Evolutionary conservation across 345 rosid genomes (phyloP).

Genomic region (Conringia planisiliqua): DNA sequence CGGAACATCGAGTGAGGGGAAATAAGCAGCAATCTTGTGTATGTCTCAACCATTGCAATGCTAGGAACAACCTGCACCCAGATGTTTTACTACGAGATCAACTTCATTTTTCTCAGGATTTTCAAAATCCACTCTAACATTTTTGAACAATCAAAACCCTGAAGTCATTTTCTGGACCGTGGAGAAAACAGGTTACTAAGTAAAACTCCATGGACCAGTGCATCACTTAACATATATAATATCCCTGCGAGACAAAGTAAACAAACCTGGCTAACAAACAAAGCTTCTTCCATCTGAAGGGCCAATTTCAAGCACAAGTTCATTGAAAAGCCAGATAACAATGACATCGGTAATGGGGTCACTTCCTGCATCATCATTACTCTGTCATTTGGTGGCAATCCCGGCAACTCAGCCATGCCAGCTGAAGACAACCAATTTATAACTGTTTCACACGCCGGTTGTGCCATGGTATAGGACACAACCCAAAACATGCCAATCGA

Average conservation of each 20-base stretch:
- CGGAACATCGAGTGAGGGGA: slow-evolving; percentile 93
- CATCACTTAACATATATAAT: slow-evolving; percentile 11
- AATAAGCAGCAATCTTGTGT: slow-evolving; percentile 81
- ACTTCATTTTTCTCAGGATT: slow-evolving; percentile 6
- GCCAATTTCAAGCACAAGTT: slow-evolving; percentile 78
- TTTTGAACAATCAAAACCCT: neutral
- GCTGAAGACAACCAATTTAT: slow-evolving; percentile 78
- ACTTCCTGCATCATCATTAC: slow-evolving; percentile 85
- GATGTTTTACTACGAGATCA: slow-evolving; percentile 19
- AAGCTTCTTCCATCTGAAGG: slow-evolving; percentile 76
- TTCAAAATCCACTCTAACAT: neutral
- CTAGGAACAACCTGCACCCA: slow-evolving; percentile 83
- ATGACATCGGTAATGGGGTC: slow-evolving; percentile 85
- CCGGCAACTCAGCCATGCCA: slow-evolving; percentile 70
- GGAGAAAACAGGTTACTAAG: slow-evolving; percentile 13
- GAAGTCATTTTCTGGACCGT: neutral
- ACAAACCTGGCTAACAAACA: slow-evolving; percentile 83
- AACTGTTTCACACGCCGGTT: slow-evolving; percentile 85
- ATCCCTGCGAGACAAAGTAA: slow-evolving; percentile 26
- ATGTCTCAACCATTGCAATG: slow-evolving; percentile 98
- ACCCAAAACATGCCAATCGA: slow-evolving; percentile 99
- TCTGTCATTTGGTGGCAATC: slow-evolving; percentile 72
- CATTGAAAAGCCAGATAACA: slow-evolving; percentile 86
- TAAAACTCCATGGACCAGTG: slow-evolving; percentile 3
- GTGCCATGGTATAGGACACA: slow-evolving; percentile 93